A percentile compares a stretch with the other conserved stretches of the same genome.
phyloP scores from a whole-genome alignment of 192 early-diverging fungal genomes.

The Coemansia sp. region DNA sequence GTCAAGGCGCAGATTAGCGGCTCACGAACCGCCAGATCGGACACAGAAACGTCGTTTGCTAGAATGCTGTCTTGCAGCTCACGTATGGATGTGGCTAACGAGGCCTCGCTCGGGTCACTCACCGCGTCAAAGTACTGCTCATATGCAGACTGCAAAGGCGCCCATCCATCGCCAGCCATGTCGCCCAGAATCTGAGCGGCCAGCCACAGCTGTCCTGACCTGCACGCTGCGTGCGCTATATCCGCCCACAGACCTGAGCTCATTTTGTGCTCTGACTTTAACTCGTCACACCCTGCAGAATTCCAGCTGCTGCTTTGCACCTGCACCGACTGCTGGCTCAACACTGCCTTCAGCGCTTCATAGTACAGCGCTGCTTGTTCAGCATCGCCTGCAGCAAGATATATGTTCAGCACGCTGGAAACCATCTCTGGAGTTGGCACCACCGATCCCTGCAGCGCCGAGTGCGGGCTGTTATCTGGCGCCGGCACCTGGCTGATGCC shows the following conservation, averaged over 20 bases:
- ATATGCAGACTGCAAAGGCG: constrained; percentile 20
- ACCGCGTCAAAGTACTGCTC: constrained; percentile 17
- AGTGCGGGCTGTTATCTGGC: constrained; percentile 18
- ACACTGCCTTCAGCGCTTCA: constrained; percentile 18
- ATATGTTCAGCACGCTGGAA: constrained; percentile 13
- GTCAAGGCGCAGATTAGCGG: constrained; percentile 26
- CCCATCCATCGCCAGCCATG: constrained; percentile 23
- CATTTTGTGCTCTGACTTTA: constrained; percentile 4
- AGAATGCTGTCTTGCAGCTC: constrained; percentile 5
- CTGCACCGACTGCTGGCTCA: constrained; percentile 6
- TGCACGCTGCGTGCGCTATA: constrained; percentile 5
- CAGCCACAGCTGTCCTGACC: constrained; percentile 32
- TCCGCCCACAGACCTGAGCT: constrained; percentile 10
- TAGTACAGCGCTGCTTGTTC: constrained; percentile 39
- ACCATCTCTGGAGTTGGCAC: constrained; percentile 32
- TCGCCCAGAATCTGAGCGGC: constrained; percentile 29
- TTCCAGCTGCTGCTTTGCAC: not conserved
- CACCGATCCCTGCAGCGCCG: constrained; percentile 37
- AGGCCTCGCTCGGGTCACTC: constrained; percentile 10
- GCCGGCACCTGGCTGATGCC: constrained; percentile 40
- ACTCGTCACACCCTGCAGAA: not conserved
- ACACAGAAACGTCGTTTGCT: not conserved
- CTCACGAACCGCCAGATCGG: constrained; percentile 6
- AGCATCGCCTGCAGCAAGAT: constrained; percentile 21
- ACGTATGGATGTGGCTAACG: constrained; percentile 2